Percentiles rank a stretch among this genome's conserved stretches.
These are phyloP conservation scores for Blumeria graminis DNA, from an alignment of 2,329 filamentous ascomycete genomes.

Conservation along the genomic window DNA sequence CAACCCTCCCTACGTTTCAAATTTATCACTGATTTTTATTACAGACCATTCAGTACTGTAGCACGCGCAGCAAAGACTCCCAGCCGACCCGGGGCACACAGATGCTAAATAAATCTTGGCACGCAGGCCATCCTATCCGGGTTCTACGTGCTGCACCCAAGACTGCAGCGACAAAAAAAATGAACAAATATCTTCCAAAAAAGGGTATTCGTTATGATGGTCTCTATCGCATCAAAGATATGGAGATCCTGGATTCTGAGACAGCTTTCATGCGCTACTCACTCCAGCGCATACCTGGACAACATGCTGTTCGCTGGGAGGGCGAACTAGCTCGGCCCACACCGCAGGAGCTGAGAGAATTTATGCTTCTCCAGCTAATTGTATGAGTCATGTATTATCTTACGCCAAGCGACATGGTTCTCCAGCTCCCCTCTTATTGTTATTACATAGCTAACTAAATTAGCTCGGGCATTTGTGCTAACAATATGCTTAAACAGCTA, in stretches of 20 bases:
- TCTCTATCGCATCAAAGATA: background rate
- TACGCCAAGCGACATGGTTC: too few species aligned
- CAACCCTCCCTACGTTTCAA: background rate
- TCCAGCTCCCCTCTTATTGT: too few species aligned
- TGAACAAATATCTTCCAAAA: background rate
- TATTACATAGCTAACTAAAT: too few species aligned
- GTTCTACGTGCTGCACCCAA: background rate
- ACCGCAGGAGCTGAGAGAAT: background rate
- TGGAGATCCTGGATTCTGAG: constrained; percentile 1
- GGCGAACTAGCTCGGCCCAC: background rate
- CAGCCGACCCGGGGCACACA: constrained; percentile 17
- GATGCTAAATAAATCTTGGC: constrained; percentile 4
- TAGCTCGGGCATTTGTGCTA: too few species aligned
- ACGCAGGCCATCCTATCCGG: background rate
- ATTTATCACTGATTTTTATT: background rate
- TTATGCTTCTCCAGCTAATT: background rate
- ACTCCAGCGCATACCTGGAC: background rate
- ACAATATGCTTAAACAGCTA: too few species aligned
- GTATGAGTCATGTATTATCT: too few species aligned
- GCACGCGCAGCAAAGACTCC: constrained; percentile 18
- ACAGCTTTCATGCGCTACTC: constrained; percentile 2
- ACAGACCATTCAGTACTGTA: constrained; percentile 24
- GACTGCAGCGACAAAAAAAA: background rate
- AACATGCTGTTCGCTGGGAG: constrained; percentile 1
- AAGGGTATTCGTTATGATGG: constrained; percentile 2